Evolutionary conservation across 352 stramenopile species (phyloP), one percentile per base, ranked within the genome.

Genomic region (Phytopythium boreale): DNA sequence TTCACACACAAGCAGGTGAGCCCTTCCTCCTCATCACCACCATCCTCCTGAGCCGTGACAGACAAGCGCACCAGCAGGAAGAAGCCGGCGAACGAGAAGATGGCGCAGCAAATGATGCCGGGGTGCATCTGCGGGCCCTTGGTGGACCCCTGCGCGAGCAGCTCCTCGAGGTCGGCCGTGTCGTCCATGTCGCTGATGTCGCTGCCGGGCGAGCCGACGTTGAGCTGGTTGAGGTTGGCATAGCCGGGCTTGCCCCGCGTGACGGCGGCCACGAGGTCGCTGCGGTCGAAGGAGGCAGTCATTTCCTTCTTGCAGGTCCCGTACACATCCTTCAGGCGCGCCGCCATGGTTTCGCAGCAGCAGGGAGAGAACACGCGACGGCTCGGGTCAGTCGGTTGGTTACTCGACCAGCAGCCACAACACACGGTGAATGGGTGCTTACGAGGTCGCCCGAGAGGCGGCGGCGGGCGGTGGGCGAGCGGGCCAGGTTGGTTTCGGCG

Each of bases 141-240:
- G 52, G 71, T 93, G 4, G 80, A 88, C 36, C 82, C 82, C 49
- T 89, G 79, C 31, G 83, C 82, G 53, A 93, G 76, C 31, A 93
- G 68, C 70, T 93, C 84, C 55, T 93, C 84, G 24, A 93, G 73
- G 61, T 93, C 84, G 34, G 79, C 83, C 8, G 82, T 88, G 71
- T 93, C 84, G 61, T 89, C 84, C 60, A 92, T 62, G 50, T 93
- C 84, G 62, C 84, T 92, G n/a, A 84, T 72, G 66, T 92, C 84
- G 64, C 79, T 89, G 41, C 77, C 78, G 7, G 82, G 82, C n/a
- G 82, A 92, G 52, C 84, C 84, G 31, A 90, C 72, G 52, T 93
- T 89, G 34, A 93, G 69, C 56, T 93, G 84, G 64, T 92, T 91
- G 52, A 93, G 80, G 61, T 93, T 93, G 7, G 84, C 84, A 59